Percentiles rank a stretch among this genome's conserved stretches.
Conservation (phyloP, 164 flowering plant genomes). For the Stephania japonica region DNA sequence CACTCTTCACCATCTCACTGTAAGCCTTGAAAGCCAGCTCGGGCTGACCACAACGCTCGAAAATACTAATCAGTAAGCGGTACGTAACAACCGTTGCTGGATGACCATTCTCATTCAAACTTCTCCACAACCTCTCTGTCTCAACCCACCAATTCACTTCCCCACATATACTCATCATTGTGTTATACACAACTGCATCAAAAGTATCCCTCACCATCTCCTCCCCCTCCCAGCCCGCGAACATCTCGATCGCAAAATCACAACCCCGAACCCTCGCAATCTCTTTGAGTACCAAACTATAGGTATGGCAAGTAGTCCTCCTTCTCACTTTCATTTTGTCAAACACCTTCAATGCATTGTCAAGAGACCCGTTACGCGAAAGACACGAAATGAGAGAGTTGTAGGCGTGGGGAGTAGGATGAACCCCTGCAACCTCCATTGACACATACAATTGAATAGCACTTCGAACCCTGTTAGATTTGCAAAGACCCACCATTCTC, state of each 20-base stretch:
- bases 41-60: slow-evolving; percentile 58
- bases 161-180: slow-evolving; percentile 65
- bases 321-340: slow-evolving; percentile 43
- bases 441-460: slow-evolving; percentile 59
- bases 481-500: slow-evolving; percentile 66
- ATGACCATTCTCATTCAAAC: slow-evolving; percentile 51
- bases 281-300: slow-evolving; percentile 73
- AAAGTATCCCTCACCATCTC: slow-evolving; percentile 26
- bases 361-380: slow-evolving; percentile 44
- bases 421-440: slow-evolving; percentile 52
- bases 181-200: slow-evolving; percentile 75
- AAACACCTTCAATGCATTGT: slow-evolving; percentile 50
- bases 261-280: slow-evolving; percentile 42
- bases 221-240: slow-evolving; percentile 38
- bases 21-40: slow-evolving; percentile 82
- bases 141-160: slow-evolving; percentile 50
- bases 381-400: slow-evolving; percentile 81
- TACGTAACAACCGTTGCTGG: slow-evolving; percentile 63
- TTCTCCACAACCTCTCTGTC: slow-evolving; percentile 62
- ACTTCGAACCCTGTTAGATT: slow-evolving; percentile 56
- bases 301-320: slow-evolving; percentile 56
- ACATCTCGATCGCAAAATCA: slow-evolving; percentile 54
- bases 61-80: slow-evolving; percentile 50
- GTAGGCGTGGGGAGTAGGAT: slow-evolving; percentile 59
- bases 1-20: slow-evolving; percentile 56